A percentile compares a stretch with the other conserved stretches of the same genome.
These are phyloP conservation scores for Globisporangium orthogonon DNA, from an alignment of 352 stramenopile genomes.

Conservation along the genomic window DNA sequence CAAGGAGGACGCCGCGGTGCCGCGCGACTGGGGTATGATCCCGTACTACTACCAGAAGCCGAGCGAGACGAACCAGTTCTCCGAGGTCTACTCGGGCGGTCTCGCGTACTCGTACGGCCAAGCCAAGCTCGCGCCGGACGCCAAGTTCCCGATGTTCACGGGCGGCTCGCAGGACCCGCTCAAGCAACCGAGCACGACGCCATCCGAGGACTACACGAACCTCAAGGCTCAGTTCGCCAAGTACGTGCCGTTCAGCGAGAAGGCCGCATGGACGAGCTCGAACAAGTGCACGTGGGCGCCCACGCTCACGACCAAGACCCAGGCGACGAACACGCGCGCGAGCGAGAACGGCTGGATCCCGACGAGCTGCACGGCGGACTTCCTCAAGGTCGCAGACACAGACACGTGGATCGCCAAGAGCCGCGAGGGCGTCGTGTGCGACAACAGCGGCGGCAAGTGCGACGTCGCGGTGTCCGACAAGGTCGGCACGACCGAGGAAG, in stretches of 20 bases:
- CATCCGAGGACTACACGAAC: conserved; percentile 65
- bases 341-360: conserved; percentile 59
- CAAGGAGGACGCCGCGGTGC: conserved; percentile 34
- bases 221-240: conserved; percentile 65
- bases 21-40: conserved; percentile 72
- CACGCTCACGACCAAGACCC: conserved; percentile 43
- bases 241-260: conserved; percentile 33
- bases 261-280: conserved; percentile 42
- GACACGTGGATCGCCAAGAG: conserved; percentile 72
- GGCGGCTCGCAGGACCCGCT: conserved; percentile 47
- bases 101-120: conserved; percentile 83
- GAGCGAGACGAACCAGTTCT: conserved; percentile 55
- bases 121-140: conserved; percentile 62
- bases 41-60: conserved; percentile 75
- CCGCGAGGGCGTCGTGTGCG: conserved; percentile 68
- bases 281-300: conserved; percentile 66
- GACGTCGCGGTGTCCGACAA: conserved; percentile 45
- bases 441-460: conserved; percentile 50
- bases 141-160: conserved; percentile 14
- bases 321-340: conserved; percentile 47
- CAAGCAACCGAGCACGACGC: conserved; percentile 47
- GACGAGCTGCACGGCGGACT: conserved; percentile 38
- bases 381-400: conserved; percentile 45
- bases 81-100: conserved; percentile 76
- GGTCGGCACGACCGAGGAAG: conserved; percentile 65